phyloP scores from a whole-genome alignment of 169 alveolate genomes.

The Plasmodium ovale region DNA sequence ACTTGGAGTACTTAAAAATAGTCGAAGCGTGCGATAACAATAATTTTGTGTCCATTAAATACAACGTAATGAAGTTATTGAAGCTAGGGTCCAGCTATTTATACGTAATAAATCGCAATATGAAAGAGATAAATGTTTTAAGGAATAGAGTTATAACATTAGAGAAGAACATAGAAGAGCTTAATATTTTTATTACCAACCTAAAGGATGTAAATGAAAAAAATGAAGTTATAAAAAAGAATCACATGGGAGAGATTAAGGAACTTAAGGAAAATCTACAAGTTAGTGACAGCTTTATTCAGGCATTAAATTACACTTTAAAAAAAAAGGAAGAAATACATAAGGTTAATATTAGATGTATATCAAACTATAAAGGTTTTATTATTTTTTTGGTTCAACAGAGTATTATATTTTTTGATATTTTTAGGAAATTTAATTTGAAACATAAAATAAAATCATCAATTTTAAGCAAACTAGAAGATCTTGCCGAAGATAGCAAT shows the following conservation, averaged over 20 bases:
- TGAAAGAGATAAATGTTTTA: conserved; percentile 43
- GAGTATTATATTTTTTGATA: conserved; percentile 14
- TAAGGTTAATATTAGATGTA: background rate
- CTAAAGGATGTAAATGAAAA: conserved; percentile 39
- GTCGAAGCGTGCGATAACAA: conserved; percentile 4
- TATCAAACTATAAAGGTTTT: conserved; percentile 28
- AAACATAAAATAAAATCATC: conserved; percentile 11
- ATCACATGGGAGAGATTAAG: conserved; percentile 10
- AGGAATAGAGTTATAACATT: conserved; percentile 17
- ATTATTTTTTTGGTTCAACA: conserved; percentile 24
- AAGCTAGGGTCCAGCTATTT: conserved; percentile 52
- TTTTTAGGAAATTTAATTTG: conserved; percentile 13
- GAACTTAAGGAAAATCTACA: conserved; percentile 17
- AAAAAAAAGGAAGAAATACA: conserved; percentile 43
- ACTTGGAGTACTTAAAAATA: no score
- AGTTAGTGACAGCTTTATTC: conserved; percentile 19
- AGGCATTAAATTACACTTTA: conserved; percentile 3
- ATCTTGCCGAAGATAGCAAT: conserved; percentile 1
- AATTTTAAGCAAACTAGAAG: background rate
- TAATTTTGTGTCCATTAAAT: conserved; percentile 28
- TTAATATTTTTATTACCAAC: conserved; percentile 22
- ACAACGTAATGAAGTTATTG: conserved; percentile 39
- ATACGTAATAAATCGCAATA: conserved; percentile 50
- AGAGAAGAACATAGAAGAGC: conserved; percentile 26
- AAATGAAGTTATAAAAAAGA: conserved; percentile 15